Base-by-base conservation (phyloP, 2,329 filamentous ascomycete genomes). In the Botrytis galanthina region DNA sequence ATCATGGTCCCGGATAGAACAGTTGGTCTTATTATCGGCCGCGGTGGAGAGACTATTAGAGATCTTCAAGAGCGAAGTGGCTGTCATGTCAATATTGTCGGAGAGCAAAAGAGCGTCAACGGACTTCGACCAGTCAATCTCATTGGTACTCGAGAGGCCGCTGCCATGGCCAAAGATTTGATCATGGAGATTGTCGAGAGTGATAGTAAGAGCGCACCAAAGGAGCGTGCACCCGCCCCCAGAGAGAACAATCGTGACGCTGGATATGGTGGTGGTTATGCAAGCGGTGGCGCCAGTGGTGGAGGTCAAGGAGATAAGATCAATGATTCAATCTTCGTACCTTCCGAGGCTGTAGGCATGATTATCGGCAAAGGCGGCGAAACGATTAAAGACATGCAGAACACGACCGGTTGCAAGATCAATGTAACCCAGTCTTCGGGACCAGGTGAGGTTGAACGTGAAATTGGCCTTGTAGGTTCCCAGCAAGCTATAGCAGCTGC, bases 1-100 rank as follows among this genome's bases (percentile, higher is more conserved):
- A 97, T 97, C 79, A 96, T 97, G 93, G 94, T 97, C 29, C 94
- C 94, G 64, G 94, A 97, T 83, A 91, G 94, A 79, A 97, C 94
- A 14, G 94, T 97, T 74, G 94, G 94, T 70, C 86, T 97, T 63
- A 97, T 97, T 78, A 97, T 97, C 80, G 94, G 94, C n/a, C 92
- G 94, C 77, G 93, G 93, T 59, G 94, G 94, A 74, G 94, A 97
- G 84, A 97, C 94, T 1, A 97, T 97, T 79, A 91, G 94, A 80
- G 94, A 97, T 81, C 86, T 97, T 37, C 95, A 97, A 83, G 94
- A 97, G 82, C 88, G 93, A 75, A 96, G 93, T 79, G 93, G 93
- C n/a, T 97, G 94, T 82, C 95, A 97, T 82, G 94, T 97, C 82
- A 97, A 97, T 82, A 97, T 97, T 80, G 93, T 97, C 59, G 93